Evolutionary conservation across 2,329 filamentous ascomycete species (phyloP), one percentile per base, ranked within the genome.

Genomic region (Blumeria hordei): DNA sequence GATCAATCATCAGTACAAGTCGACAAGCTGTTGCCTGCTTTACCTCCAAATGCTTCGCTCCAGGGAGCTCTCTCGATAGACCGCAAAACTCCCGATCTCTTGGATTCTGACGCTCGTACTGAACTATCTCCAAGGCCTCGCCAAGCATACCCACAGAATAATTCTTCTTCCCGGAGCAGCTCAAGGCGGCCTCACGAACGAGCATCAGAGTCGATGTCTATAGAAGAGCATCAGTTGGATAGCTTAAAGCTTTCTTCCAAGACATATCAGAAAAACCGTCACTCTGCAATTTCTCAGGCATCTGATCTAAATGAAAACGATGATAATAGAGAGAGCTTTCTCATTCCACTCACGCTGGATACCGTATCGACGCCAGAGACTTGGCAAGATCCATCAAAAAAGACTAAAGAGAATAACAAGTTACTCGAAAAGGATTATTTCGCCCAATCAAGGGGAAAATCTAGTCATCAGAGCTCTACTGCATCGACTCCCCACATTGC

Each of bases 21-120:
- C 41, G 90, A 98, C 66, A 96, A 96, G 67, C 94, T 88, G 6
- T 72, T 98, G 37, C 92, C 92, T 18, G 92, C 92, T 32, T 74
- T 96, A 28, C 92, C 90, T 34, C 84, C 85, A 6, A 86, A 78
- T 61, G 83, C 81, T 34, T 73, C 79, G 35, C 73, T 78, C 37
- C 74, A 75, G 43, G 77, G 74, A 59, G 73, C 76, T 3, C 84
- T 82, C 63, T 76, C 72, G 3, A 70, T 71, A 6, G 71, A 74
- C 53, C 64, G 69, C 39, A 75, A 80, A 53, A 75, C 74, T 10
- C 77, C 71, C 69, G 68, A 73, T 67, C 67, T 81, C 49, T 69
- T 74, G 52, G 76, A 84, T 59, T 78, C 76, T 35, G 80, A 83
- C 58, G 80, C 76, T 6, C 80, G 81, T 3, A 80, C 77, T 47